Evolutionary conservation across 768 basidiomycete genomes (phyloP).

Genomic region (Kwoniella europaea): DNA sequence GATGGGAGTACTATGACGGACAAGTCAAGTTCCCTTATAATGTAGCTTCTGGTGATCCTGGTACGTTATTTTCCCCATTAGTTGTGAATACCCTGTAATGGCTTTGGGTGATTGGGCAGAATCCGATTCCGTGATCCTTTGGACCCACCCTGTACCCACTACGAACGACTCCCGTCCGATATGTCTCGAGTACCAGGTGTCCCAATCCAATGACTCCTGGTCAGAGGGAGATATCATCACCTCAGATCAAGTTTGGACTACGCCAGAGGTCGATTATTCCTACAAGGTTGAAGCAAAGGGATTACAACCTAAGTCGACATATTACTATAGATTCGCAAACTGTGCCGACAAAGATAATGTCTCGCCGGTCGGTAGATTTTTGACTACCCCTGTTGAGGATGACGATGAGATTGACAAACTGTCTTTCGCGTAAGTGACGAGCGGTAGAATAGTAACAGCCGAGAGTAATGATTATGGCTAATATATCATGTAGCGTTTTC

Average conservation of each 20-base stretch:
- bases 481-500: slow-evolving; percentile 62
- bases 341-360: slow-evolving; percentile 62
- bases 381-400: slow-evolving; percentile 63
- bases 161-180: slow-evolving; percentile 54
- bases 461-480: too few relatives aligned
- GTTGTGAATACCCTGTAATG: background rate
- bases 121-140: slow-evolving; percentile 63
- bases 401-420: slow-evolving; percentile 60
- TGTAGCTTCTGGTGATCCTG: slow-evolving; percentile 63
- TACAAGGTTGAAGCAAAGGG: slow-evolving; percentile 67
- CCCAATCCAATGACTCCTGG: slow-evolving; percentile 62
- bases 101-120: slow-evolving; percentile 2
- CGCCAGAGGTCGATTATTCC: slow-evolving; percentile 66
- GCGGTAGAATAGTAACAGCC: too few relatives aligned
- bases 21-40: slow-evolving; percentile 27
- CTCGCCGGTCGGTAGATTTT: slow-evolving; percentile 64
- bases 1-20: slow-evolving; percentile 41
- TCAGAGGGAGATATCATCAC: slow-evolving; percentile 56
- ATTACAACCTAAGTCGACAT: slow-evolving; percentile 64
- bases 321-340: slow-evolving; percentile 66
- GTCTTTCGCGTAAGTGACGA: slow-evolving; percentile 60
- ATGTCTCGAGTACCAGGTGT: slow-evolving; percentile 62
- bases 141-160: slow-evolving; percentile 65
- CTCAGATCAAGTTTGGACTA: slow-evolving; percentile 64
- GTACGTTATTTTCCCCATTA: slow-evolving; percentile 48